These are phyloP conservation scores for Asterionellopsis glacialis DNA, from an alignment of 108 stramenopile genomes.

Conservation along the genomic window DNA sequence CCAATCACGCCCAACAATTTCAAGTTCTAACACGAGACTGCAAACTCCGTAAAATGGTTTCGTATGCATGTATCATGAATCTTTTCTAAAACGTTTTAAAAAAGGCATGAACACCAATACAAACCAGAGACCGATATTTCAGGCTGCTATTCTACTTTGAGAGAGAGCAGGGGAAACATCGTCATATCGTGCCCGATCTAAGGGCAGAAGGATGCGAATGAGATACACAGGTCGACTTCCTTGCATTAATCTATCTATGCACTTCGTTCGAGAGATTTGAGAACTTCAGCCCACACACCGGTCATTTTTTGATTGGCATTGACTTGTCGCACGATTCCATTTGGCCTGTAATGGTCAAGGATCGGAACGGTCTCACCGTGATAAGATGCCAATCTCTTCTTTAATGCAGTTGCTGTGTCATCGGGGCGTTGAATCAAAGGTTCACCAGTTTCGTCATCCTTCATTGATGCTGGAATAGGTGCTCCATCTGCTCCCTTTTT, in stretches of 20 bases:
- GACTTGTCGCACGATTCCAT: constrained; percentile 75
- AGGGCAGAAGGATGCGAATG: too few relatives aligned
- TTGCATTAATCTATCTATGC: constrained; percentile 1
- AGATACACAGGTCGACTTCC: too few relatives aligned
- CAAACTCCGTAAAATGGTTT: too few relatives aligned
- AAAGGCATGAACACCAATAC: too few relatives aligned
- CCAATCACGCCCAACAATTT: too few relatives aligned
- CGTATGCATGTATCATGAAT: too few relatives aligned
- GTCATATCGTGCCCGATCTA: too few relatives aligned
- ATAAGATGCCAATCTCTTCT: constrained; percentile 88
- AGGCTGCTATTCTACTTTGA: too few relatives aligned
- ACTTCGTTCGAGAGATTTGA: constrained; percentile 52
- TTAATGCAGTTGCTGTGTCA: constrained; percentile 90
- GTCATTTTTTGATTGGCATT: constrained; percentile 93
- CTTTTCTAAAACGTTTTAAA: too few relatives aligned
- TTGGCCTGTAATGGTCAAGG: constrained; percentile 90
- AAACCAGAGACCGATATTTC: too few relatives aligned
- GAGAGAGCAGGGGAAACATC: too few relatives aligned
- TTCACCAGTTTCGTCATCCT: constrained; percentile 93
- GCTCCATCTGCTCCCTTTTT: constrained; percentile 46
- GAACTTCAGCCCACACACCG: constrained; percentile 80
- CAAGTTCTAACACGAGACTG: too few relatives aligned
- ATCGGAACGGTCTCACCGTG: constrained; percentile 97
- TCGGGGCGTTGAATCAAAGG: constrained; percentile 93
- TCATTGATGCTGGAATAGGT: constrained; percentile 75